Conservation (phyloP, 352 stramenopile species). For the Pythium dissotocum region DNA sequence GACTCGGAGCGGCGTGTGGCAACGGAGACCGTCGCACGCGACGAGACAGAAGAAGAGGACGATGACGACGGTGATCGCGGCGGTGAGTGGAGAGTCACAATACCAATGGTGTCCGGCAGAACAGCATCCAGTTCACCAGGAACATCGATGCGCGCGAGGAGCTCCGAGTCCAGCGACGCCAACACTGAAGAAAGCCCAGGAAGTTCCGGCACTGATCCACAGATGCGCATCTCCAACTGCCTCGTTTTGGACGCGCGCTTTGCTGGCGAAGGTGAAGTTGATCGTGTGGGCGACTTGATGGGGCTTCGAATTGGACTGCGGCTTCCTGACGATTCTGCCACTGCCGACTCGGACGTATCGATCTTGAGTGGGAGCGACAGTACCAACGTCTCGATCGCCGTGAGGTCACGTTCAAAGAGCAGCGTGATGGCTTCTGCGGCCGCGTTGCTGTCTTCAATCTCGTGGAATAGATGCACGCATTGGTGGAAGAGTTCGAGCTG, state of each 20-base stretch:
- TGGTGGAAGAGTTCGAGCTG: conserved; percentile 64
- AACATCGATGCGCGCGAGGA: conserved; percentile 7
- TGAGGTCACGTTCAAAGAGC: conserved; percentile 57
- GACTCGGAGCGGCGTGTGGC: conserved; percentile 12
- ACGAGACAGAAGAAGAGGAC: conserved; percentile 2
- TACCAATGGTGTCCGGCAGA: not conserved
- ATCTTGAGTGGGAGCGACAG: conserved; percentile 33
- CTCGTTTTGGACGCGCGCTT: conserved; percentile 22
- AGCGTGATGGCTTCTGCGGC: conserved; percentile 40
- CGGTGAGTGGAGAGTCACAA: conserved; percentile 12
- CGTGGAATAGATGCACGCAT: conserved; percentile 54
- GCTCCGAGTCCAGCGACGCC: conserved; percentile 17
- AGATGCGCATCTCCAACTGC: conserved; percentile 34
- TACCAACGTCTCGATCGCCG: conserved; percentile 35
- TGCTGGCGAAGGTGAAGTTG: conserved; percentile 5
- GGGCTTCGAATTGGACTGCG: conserved; percentile 18
- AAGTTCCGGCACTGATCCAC: conserved; percentile 18
- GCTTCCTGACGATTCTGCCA: not conserved
- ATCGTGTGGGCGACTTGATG: conserved; percentile 1
- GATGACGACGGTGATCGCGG: conserved; percentile 1
- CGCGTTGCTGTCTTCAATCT: conserved; percentile 28
- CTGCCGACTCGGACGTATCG: not conserved
- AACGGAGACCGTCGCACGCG: not conserved
- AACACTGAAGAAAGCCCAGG: not conserved
- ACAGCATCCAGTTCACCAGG: not conserved